Conservation (phyloP, 305 asterid species). For the Stenogyne calaminthoides region DNA sequence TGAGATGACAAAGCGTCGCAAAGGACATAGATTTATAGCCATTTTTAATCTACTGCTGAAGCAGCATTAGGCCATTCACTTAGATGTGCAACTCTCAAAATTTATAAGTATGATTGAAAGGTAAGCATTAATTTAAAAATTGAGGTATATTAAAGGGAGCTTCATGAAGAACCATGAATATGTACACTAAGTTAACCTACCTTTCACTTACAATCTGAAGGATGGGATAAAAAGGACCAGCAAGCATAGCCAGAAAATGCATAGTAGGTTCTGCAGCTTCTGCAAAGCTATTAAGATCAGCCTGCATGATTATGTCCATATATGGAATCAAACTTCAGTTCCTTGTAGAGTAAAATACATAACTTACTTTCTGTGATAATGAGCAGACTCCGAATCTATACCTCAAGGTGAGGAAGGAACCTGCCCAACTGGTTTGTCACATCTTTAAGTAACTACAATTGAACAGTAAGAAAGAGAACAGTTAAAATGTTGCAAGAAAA, state of each 20-base stretch:
- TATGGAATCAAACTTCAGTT: constrained; percentile 31
- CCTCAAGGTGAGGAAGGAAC: constrained; percentile 98
- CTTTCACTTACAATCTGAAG: constrained; percentile 82
- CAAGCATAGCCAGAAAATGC: constrained; percentile 91
- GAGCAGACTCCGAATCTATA: constrained; percentile 38
- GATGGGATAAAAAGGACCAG: constrained; percentile 94
- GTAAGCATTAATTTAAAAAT: constrained; percentile 8
- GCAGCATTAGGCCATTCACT: constrained; percentile 9
- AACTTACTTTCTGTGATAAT: constrained; percentile 26
- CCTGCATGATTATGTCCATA: constrained; percentile 53
- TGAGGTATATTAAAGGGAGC: constrained; percentile 18
- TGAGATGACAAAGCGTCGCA: not conserved
- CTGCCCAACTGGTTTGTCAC: constrained; percentile 76
- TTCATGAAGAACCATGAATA: constrained; percentile 24
- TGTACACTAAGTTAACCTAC: constrained; percentile 48
- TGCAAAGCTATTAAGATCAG: constrained; percentile 79
- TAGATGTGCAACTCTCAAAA: not conserved
- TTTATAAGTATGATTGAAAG: not conserved
- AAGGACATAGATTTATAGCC: constrained; percentile 1
- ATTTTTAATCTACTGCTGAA: constrained; percentile 20
- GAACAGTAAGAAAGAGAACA: constrained; percentile 44
- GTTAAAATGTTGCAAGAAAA: constrained; percentile 12
- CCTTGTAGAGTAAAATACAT: constrained; percentile 22
- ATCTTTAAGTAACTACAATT: constrained; percentile 85
- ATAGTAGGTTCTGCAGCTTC: constrained; percentile 83